Percentiles rank a stretch among this genome's conserved stretches.
Conservation (phyloP, 768 basidiomycete species). For the Lactarius trivialis region DNA sequence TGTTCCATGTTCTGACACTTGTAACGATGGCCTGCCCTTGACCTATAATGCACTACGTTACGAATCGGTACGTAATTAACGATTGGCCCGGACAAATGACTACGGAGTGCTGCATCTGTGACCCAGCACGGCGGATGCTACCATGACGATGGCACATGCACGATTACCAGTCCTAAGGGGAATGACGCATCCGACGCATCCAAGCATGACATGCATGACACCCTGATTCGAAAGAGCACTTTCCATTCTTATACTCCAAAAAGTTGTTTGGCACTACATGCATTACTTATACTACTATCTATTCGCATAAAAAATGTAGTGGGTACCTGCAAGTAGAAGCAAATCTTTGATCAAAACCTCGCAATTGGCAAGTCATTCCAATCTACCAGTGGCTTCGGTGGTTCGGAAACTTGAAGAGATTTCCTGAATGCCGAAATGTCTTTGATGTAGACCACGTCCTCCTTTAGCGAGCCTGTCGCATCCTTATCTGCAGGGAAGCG, state of each 20-base stretch:
- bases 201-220: not conserved
- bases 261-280: not conserved
- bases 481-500: slow-evolving; percentile 52
- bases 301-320: not conserved
- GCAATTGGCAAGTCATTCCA: slow-evolving; percentile 69
- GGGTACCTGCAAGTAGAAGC: not conserved
- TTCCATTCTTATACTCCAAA: not conserved
- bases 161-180: not conserved
- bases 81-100: not conserved
- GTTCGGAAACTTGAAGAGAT: slow-evolving; percentile 44
- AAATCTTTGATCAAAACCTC: slow-evolving; percentile 37
- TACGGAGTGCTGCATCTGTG: not conserved
- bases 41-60: slow-evolving; percentile 5
- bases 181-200: not conserved
- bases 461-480: slow-evolving; percentile 38
- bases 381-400: slow-evolving; percentile 60
- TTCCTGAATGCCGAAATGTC: slow-evolving; percentile 64
- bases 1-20: not conserved
- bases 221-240: not conserved
- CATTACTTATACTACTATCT: not conserved
- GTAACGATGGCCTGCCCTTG: slow-evolving; percentile 6
- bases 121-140: no score
- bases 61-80: slow-evolving; percentile 1
- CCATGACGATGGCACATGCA: not conserved
- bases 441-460: slow-evolving; percentile 53